Evolutionary conservation across 768 basidiomycete species (phyloP), one percentile per base, ranked within the genome.

Genomic region (Podaxis rugospora): DNA sequence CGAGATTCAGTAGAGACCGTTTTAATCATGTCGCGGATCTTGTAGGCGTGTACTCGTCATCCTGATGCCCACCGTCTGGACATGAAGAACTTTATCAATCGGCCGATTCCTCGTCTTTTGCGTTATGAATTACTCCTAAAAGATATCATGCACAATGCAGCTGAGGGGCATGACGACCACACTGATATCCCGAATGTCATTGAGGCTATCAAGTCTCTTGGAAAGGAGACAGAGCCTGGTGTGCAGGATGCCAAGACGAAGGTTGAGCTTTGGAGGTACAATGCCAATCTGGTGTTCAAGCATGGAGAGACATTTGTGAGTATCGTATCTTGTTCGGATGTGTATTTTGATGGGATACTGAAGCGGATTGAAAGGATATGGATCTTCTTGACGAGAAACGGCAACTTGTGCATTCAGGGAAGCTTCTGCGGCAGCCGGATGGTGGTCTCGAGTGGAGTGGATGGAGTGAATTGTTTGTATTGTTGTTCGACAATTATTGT

Each of bases 401-500:
- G 5, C 89, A 90, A 21, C 75, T 98, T 52, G 88, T 96, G 28
- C 86, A 95, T 66, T 85, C 89, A 1, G 88, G 94, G 6, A 91
- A 87, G 65, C 73, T 98, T 21, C 77, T 90, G 49, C 83, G 93
- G 51, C 92, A 93, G 63, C 89, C 92, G 4, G 94, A 96, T 42
- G 85, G 84, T 18, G 88, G 87, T 18, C 82, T 90, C 62, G 87
- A 89, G 69, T 84, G 84, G 82, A 88, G 77, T 62, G 89, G 85
- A 42, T 95, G 92, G 89, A 85, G 83, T 18, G 94, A 98, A 66
- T 77, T 95, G 1, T 91, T 89, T 65, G 88, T 95, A 2, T 78
- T 98, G 58, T 76, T 99, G 3, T 97, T 99, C 69, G 97, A 99
- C 70, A 94, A 98, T 69, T 99, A 97, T 67, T 71, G 94, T 94